Base-by-base conservation (phyloP, 345 rosid genomes). In the Luvunga scandens region DNA sequence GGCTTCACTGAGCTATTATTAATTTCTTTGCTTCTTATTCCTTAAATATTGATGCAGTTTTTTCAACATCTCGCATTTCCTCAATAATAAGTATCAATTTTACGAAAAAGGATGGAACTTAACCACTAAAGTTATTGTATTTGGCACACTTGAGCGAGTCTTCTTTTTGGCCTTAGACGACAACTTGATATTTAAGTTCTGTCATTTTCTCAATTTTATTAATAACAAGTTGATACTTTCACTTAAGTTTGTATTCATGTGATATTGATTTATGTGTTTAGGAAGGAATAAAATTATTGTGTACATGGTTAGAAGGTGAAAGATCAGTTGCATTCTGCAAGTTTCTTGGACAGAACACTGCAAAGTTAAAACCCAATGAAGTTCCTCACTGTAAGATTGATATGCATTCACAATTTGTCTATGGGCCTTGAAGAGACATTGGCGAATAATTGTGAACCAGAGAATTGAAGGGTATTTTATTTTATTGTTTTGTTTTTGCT, bases 251-350 rank as follows among this genome's bases (percentile, higher is more conserved):
- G 28, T 45, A 30, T 21, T 63, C 30, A 36, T 14, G 3, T 33
- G 69, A 28, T 18, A 21, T 78, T 72, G 31, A 28, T 57, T 25
- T 82, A 25, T 76, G 57, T 69, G 62, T 76, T 22, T 70, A 95
- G 98, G 99, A 95, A 68, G 98, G 98, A 72, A 64, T 93, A 71
- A 95, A 91, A 88, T 83, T 95, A 78, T 80, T 93, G 86, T 91
- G 83, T 78, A 86, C 92, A 7, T 95, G 97, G 97, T 79, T 92
- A 38, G 97, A 92, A 79, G 97, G 93, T 31, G 94, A 88, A 68
- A 85, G 86, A 73, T 89, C 93, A 8, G 73, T 81, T 25, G 77
- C 79, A 59, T 93, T 95, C 83, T 92, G 94, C 86, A 90, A 83
- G 67, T 88, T 84, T 86, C 81, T 95, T 36, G 88, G 89, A 59